Percentiles rank a stretch among this genome's conserved stretches.
phyloP scores from a whole-genome alignment of 2,329 filamentous ascomycete genomes.

The Beauveria sp. region DNA sequence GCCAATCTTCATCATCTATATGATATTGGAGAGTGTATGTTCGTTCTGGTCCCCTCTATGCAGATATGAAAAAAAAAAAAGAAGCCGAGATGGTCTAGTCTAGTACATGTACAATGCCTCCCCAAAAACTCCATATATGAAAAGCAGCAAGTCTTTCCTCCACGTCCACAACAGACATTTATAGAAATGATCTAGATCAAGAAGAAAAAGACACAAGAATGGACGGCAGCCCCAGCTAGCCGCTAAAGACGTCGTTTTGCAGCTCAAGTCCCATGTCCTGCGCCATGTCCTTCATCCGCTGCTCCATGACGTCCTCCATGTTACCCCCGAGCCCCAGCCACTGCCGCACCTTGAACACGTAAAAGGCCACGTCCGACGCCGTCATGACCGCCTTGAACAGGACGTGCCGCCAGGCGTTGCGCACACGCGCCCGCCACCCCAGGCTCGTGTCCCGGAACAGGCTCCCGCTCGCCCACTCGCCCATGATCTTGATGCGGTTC shows the following conservation, averaged over 20 bases:
- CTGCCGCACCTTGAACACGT: conserved; percentile 70
- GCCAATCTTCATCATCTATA: neutral
- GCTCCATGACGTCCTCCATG: conserved; percentile 92
- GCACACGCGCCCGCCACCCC: conserved; percentile 51
- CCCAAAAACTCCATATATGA: neutral
- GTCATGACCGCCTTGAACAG: conserved; percentile 75
- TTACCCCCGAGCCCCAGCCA: conserved; percentile 68
- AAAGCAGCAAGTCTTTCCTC: neutral
- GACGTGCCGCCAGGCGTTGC: conserved; percentile 67
- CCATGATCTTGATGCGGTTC: conserved; percentile 90
- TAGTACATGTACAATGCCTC: conserved; percentile 1
- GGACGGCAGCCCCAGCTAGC: conserved; percentile 34
- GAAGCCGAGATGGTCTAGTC: conserved; percentile 7
- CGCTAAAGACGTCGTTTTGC: conserved; percentile 82
- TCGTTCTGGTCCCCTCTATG: neutral
- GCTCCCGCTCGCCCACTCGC: conserved; percentile 77
- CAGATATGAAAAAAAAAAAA: neutral
- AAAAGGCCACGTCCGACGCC: conserved; percentile 74
- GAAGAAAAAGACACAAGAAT: neutral
- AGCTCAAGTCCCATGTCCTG: conserved; percentile 88
- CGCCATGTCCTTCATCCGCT: conserved; percentile 77
- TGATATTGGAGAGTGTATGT: neutral
- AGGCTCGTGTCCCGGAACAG: conserved; percentile 68
- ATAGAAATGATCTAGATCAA: too few species aligned
- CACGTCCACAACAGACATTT: neutral